These are phyloP conservation scores for Neocatenulostroma microsporum DNA, from an alignment of 2,329 filamentous ascomycete species.

Conservation along the genomic window DNA sequence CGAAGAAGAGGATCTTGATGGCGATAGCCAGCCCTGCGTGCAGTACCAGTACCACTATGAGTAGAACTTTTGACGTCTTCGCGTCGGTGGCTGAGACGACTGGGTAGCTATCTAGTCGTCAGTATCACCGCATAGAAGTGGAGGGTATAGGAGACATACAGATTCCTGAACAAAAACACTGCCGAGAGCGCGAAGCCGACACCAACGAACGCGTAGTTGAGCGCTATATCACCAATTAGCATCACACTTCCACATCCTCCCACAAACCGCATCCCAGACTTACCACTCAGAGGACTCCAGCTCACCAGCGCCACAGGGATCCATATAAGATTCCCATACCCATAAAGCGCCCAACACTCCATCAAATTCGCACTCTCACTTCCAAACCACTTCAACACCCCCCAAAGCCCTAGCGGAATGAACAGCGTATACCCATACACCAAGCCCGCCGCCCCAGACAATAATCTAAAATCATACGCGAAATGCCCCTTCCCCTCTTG, in stretches of 20 bases:
- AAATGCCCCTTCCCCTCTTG: conserved; percentile 62
- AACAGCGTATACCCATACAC: conserved; percentile 88
- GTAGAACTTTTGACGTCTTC: conserved; percentile 79
- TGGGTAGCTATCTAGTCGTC: conserved; percentile 43
- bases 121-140: background rate
- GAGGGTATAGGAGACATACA: conserved; percentile 54
- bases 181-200: conserved; percentile 78
- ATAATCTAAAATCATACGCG: conserved; percentile 80
- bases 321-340: conserved; percentile 96
- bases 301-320: conserved; percentile 86
- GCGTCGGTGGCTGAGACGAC: conserved; percentile 87
- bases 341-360: conserved; percentile 92
- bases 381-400: conserved; percentile 86
- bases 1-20: conserved; percentile 97
- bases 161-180: conserved; percentile 73
- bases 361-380: conserved; percentile 87
- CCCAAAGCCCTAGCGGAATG: conserved; percentile 78
- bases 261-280: conserved; percentile 14
- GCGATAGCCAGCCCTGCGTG: conserved; percentile 87
- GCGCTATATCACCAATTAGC: conserved; percentile 36
- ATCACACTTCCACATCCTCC: background rate
- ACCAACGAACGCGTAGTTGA: conserved; percentile 91
- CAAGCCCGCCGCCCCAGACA: conserved; percentile 84
- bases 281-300: conserved; percentile 71
- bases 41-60: conserved; percentile 73